phyloP scores from a whole-genome alignment of 1,284 basidiomycete species.

The Leccinum griseonigrum region DNA sequence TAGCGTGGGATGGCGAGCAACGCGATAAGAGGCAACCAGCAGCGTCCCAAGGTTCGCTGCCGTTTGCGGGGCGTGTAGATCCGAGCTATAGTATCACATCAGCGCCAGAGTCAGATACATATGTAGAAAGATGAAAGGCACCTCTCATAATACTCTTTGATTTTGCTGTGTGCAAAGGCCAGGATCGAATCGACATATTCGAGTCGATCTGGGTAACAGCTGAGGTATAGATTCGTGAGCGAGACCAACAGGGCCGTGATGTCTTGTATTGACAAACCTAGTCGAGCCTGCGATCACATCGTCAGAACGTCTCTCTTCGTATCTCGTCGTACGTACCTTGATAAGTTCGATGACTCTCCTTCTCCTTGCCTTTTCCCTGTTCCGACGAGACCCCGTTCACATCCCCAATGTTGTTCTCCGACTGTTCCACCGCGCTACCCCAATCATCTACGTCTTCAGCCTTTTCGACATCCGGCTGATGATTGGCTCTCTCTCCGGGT shows the following conservation, averaged over 20 bases:
- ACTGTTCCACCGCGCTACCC: conserved; percentile 26
- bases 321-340: conserved; percentile 55
- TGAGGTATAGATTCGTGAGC: conserved; percentile 87
- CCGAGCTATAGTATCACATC: conserved; percentile 53
- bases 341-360: conserved; percentile 92
- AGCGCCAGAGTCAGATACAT: not conserved
- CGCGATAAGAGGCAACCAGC: conserved; percentile 88
- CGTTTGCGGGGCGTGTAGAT: conserved; percentile 84
- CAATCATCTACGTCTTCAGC: conserved; percentile 35
- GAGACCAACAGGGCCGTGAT: conserved; percentile 93
- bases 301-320: not conserved
- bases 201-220: conserved; percentile 92
- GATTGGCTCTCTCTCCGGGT: conserved; percentile 60
- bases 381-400: conserved; percentile 35
- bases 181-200: conserved; percentile 96
- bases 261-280: conserved; percentile 93
- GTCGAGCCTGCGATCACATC: conserved; percentile 66
- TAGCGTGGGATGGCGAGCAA: conserved; percentile 82
- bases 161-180: conserved; percentile 82
- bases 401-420: conserved; percentile 29
- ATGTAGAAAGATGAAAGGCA: conserved; percentile 30
- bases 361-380: conserved; percentile 47
- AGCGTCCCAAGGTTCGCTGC: conserved; percentile 86
- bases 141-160: conserved; percentile 81
- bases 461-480: conserved; percentile 7